These are phyloP conservation scores for Picea engelmannii DNA, from an alignment of 83 land plant species.

Conservation along the genomic window DNA sequence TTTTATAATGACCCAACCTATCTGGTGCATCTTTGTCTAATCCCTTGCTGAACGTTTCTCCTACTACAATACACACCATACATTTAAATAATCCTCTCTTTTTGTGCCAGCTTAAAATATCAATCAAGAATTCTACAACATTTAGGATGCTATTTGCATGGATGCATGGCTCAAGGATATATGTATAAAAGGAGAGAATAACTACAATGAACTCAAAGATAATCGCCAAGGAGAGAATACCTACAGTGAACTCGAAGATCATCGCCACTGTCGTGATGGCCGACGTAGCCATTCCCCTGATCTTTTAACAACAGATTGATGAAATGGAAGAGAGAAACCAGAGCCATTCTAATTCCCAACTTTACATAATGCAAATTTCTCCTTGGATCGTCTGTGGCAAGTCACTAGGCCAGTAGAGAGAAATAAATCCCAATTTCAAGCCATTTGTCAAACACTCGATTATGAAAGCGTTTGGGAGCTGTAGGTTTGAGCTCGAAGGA, in stretches of 20 bases:
- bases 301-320: slow-evolving; percentile 12
- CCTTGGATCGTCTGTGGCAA: slow-evolving; percentile 23
- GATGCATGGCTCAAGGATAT: too few relatives aligned
- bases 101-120: not conserved
- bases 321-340: slow-evolving; percentile 28
- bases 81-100: not conserved
- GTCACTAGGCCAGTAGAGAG: not conserved
- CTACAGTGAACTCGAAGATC: slow-evolving; percentile 23
- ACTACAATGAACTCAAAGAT: too few relatives aligned
- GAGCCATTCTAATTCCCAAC: slow-evolving; percentile 31
- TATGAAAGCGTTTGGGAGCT: too few relatives aligned
- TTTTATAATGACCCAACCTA: too few relatives aligned
- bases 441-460: too few relatives aligned
- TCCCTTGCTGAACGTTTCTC: slow-evolving; percentile 48
- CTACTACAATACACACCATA: slow-evolving; percentile 19
- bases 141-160: too few relatives aligned
- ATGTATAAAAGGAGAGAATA: too few relatives aligned
- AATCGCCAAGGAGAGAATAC: not conserved
- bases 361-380: slow-evolving; percentile 24
- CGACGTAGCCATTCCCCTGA: slow-evolving; percentile 29
- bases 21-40: slow-evolving; percentile 25
- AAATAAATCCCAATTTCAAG: too few relatives aligned
- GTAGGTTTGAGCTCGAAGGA: too few relatives aligned
- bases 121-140: not conserved
- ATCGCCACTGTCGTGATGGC: slow-evolving; percentile 46